A percentile compares a stretch with the other conserved stretches of the same genome.
phyloP scores from a whole-genome alignment of 1,139 yeast genomes.

The Hyphopichia burtonii region DNA sequence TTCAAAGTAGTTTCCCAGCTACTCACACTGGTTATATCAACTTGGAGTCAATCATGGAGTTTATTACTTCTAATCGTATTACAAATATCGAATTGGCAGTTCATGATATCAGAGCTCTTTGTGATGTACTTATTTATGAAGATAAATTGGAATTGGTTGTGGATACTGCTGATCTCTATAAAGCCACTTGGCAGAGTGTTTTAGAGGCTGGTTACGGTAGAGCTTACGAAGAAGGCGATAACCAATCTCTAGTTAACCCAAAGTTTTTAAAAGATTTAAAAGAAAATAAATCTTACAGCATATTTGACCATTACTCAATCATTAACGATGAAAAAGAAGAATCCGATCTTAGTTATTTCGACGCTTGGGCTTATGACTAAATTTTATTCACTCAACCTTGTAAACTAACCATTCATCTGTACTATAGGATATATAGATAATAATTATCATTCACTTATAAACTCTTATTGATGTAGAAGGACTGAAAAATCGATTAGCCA shows the following conservation, averaged over 20 bases:
- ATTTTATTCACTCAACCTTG: background rate
- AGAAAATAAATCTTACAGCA: conserved; percentile 24
- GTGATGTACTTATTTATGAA: conserved; percentile 86
- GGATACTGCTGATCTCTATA: conserved; percentile 50
- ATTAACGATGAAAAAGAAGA: conserved; percentile 30
- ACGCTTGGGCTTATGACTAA: conserved; percentile 37
- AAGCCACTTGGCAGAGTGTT: conserved; percentile 61
- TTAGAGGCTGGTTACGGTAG: conserved; percentile 60
- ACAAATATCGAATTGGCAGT: conserved; percentile 78
- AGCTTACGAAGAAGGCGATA: conserved; percentile 27
- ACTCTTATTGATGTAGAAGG: too few species aligned
- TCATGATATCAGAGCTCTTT: conserved; percentile 73
- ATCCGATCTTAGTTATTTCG: conserved; percentile 37
- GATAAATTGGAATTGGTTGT: conserved; percentile 71
- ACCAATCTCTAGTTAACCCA: conserved; percentile 9
- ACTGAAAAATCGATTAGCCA: too few species aligned
- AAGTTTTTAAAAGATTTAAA: conserved; percentile 11
- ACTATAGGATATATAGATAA: background rate
- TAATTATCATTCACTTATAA: too few species aligned
- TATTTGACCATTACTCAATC: conserved; percentile 36
- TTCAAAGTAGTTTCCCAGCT: conserved; percentile 49
- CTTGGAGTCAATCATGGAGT: conserved; percentile 69
- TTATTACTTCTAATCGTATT: conserved; percentile 71
- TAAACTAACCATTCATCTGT: conserved; percentile 1
- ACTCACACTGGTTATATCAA: conserved; percentile 65